These are phyloP conservation scores for Cladosporium velox DNA, from an alignment of 2,329 filamentous ascomycete genomes.

Conservation along the genomic window DNA sequence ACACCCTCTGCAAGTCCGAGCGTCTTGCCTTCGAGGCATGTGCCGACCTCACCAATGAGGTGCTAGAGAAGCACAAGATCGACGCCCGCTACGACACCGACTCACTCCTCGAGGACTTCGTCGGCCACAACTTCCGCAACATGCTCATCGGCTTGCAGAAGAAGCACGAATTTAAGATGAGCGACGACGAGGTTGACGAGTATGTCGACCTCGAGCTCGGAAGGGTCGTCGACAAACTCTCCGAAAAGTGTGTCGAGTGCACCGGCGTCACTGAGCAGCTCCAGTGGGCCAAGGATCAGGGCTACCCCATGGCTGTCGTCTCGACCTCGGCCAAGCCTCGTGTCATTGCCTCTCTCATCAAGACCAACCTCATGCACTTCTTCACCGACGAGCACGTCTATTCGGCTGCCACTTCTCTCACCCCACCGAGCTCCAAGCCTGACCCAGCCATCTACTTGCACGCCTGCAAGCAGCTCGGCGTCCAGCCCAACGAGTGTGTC, in stretches of 20 bases:
- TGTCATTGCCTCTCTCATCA: constrained; percentile 75
- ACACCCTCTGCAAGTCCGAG: constrained; percentile 91
- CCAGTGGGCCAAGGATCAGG: constrained; percentile 55
- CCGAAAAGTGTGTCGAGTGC: constrained; percentile 39
- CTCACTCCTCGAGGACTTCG: constrained; percentile 79
- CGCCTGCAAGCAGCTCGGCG: constrained; percentile 72
- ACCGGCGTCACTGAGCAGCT: constrained; percentile 65
- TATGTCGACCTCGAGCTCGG: constrained; percentile 80
- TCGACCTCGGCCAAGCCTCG: constrained; percentile 77
- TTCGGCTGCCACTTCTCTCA: constrained; percentile 77
- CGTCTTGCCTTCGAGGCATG: constrained; percentile 89
- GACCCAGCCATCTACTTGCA: constrained; percentile 85
- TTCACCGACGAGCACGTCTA: constrained; percentile 76
- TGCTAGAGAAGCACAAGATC: constrained; percentile 68
- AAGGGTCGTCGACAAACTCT: constrained; percentile 77
- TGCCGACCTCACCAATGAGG: constrained; percentile 84
- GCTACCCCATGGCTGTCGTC: constrained; percentile 76
- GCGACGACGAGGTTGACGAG: constrained; percentile 65
- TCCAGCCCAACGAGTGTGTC: constrained; percentile 69
- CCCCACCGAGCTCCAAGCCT: constrained; percentile 82
- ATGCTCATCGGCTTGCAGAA: constrained; percentile 79
- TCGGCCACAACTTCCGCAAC: constrained; percentile 91
- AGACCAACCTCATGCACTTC: constrained; percentile 77
- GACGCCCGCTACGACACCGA: constrained; percentile 73
- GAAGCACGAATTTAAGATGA: constrained; percentile 73